Percentiles rank a stretch among this genome's conserved stretches.
phyloP scores from a whole-genome alignment of 2,329 filamentous ascomycete genomes.

The Colletotrichum neosansevieriae region DNA sequence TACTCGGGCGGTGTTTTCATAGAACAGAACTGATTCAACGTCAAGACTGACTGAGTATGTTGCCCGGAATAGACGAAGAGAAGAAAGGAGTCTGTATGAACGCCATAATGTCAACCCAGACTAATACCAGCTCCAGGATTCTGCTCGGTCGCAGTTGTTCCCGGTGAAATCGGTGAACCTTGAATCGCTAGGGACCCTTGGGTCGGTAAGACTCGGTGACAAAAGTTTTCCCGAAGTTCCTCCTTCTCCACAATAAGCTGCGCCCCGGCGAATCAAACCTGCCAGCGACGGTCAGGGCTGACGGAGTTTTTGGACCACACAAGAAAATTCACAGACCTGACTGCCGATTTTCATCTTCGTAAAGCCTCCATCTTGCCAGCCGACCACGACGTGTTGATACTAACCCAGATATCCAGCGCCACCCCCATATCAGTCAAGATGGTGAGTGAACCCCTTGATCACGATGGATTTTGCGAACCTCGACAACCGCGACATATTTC shows the following conservation, averaged over 20 bases:
- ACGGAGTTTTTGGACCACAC: background rate
- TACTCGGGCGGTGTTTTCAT: too few relatives aligned
- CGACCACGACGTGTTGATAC: constrained; percentile 38
- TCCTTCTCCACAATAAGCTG: too few relatives aligned
- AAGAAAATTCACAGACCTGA: background rate
- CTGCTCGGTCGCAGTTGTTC: background rate
- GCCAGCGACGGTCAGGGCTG: too few relatives aligned
- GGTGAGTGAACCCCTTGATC: constrained; percentile 36
- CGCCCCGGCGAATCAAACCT: background rate
- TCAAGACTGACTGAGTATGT: too few relatives aligned
- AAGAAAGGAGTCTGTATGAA: too few relatives aligned
- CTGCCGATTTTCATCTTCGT: constrained; percentile 3
- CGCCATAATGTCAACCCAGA: too few relatives aligned
- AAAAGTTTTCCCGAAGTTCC: too few relatives aligned
- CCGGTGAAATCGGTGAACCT: background rate
- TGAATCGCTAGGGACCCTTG: too few relatives aligned
- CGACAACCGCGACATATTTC: constrained; percentile 21
- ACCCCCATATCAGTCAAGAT: constrained; percentile 41
- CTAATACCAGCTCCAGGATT: too few relatives aligned
- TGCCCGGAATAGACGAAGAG: too few relatives aligned
- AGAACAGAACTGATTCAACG: too few relatives aligned
- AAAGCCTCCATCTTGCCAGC: constrained; percentile 10
- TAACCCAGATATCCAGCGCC: constrained; percentile 41
- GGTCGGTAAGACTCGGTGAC: too few relatives aligned
- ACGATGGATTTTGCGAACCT: constrained; percentile 25